A percentile compares a stretch with the other conserved stretches of the same genome.
These are phyloP conservation scores for Lachancea dasiensis DNA, from an alignment of 805 yeast genomes.

Conservation along the genomic window DNA sequence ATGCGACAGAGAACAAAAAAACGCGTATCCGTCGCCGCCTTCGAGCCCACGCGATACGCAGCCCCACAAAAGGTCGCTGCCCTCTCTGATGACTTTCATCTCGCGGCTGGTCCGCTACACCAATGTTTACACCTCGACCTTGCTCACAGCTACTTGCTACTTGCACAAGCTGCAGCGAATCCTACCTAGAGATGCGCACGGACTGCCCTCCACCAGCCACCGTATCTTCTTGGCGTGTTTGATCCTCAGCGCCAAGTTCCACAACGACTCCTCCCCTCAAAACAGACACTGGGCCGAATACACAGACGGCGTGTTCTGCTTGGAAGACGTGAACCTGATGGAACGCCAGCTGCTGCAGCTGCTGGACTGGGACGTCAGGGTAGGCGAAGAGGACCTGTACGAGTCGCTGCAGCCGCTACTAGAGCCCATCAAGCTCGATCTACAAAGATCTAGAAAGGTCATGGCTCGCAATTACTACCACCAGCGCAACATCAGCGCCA, in stretches of 20 bases:
- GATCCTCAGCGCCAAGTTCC: constrained; percentile 65
- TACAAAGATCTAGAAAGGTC: constrained; percentile 27
- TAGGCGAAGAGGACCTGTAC: constrained; percentile 61
- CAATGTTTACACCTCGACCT: constrained; percentile 74
- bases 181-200: constrained; percentile 66
- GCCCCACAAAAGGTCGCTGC: constrained; percentile 30
- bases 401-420: constrained; percentile 65
- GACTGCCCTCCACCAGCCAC: constrained; percentile 75
- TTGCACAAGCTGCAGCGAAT: constrained; percentile 53
- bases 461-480: constrained; percentile 16
- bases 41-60: constrained; percentile 2
- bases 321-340: constrained; percentile 71
- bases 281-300: constrained; percentile 75
- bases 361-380: constrained; percentile 65
- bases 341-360: constrained; percentile 68
- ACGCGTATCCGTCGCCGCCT: constrained; percentile 35
- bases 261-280: constrained; percentile 73
- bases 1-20: constrained; percentile 36
- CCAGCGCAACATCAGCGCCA: constrained; percentile 18
- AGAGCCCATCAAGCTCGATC: constrained; percentile 57
- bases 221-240: constrained; percentile 70
- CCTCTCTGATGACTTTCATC: constrained; percentile 70
- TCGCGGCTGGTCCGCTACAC: constrained; percentile 66
- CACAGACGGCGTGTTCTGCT: constrained; percentile 64
- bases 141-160: constrained; percentile 66